Conservation (phyloP, 441 rosid genomes). For the Pelargonium myrrhifolium region DNA sequence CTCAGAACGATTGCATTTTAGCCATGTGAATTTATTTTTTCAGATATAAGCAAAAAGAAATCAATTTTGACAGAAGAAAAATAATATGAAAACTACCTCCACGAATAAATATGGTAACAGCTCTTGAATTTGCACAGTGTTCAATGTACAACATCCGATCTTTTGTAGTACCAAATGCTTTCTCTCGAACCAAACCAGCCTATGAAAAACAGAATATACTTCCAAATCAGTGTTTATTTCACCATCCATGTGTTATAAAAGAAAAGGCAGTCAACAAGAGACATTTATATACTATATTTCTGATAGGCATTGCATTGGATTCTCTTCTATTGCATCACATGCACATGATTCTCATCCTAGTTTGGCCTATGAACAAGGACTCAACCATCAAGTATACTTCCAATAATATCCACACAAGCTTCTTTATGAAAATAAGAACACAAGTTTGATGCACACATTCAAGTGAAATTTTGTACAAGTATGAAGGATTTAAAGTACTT, state of each 20-base stretch:
- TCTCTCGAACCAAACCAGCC: constrained; percentile 97
- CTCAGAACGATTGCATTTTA: neutral
- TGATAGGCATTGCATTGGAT: neutral
- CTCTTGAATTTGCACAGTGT: constrained; percentile 95
- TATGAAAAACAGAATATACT: constrained; percentile 18
- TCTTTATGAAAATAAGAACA: no score
- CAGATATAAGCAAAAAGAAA: neutral
- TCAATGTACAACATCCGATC: constrained; percentile 91
- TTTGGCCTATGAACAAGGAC: no score
- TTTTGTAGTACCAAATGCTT: constrained; percentile 95
- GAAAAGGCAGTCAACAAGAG: neutral
- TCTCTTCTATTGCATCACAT: neutral
- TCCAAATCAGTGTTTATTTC: constrained; percentile 5
- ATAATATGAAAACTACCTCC: constrained; percentile 55
- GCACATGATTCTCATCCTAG: neutral
- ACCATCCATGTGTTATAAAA: neutral
- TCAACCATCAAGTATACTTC: no score
- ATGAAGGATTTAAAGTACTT: constrained; percentile 33
- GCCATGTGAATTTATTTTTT: neutral
- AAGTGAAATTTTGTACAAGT: constrained; percentile 1
- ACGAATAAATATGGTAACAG: constrained; percentile 90
- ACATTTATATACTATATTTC: neutral
- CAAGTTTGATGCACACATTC: neutral
- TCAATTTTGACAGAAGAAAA: neutral
- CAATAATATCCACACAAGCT: no score